These are phyloP conservation scores for Rhodamnia argentea DNA, from an alignment of 345 rosid genomes.

Conservation along the genomic window DNA sequence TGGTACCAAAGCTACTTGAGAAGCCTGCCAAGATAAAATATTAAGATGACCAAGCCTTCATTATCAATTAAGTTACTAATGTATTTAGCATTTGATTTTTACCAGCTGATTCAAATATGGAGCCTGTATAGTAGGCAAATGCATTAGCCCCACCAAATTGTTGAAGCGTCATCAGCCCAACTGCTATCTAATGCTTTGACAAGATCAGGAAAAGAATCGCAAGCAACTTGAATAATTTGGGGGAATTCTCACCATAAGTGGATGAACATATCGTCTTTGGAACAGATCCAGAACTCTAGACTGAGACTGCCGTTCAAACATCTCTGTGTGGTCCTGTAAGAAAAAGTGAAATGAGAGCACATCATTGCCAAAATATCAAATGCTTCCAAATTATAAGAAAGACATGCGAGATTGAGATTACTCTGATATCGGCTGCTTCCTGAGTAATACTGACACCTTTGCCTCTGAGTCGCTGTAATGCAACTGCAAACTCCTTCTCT, in stretches of 20 bases:
- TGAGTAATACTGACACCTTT: conserved; percentile 23
- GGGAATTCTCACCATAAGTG: background rate
- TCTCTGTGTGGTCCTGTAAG: conserved; percentile 19
- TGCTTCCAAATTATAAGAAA: background rate
- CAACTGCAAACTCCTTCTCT: conserved; percentile 20
- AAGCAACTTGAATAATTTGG: background rate
- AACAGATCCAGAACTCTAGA: conserved; percentile 23
- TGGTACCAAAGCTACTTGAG: conserved; percentile 34
- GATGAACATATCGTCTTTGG: conserved; percentile 12
- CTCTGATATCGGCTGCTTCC: conserved; percentile 39
- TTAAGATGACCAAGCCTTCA: background rate
- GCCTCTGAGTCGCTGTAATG: conserved; percentile 38
- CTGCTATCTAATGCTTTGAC: conserved; percentile 24
- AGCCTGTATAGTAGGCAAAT: conserved; percentile 31
- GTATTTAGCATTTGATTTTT: background rate
- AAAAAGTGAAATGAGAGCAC: background rate
- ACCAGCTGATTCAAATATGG: conserved; percentile 44
- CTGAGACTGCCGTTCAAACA: conserved; percentile 6
- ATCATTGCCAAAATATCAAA: background rate
- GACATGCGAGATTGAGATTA: background rate
- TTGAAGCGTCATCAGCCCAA: conserved; percentile 39
- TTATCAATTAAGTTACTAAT: background rate
- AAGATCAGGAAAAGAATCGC: background rate
- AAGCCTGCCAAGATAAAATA: conserved; percentile 1
- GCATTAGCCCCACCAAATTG: conserved; percentile 37